Conservation (phyloP, 306 rosid genomes). For the Trifolium subterraneum region DNA sequence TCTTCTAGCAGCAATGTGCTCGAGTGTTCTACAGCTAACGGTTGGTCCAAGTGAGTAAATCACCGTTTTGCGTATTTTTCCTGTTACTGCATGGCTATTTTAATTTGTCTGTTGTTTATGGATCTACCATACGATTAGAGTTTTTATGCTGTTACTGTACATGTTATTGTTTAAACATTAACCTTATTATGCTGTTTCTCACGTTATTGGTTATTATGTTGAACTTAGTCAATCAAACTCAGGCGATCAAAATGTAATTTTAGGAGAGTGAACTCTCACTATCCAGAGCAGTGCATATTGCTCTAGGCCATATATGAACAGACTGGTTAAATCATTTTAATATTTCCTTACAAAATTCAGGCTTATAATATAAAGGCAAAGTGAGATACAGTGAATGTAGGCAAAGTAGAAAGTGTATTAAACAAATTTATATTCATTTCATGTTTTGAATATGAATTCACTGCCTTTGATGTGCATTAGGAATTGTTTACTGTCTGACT, state of each 20-base stretch:
- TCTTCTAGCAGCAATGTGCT: conserved; percentile 60
- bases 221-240: not conserved
- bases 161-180: not conserved
- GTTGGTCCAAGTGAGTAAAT: conserved; percentile 87
- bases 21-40: conserved; percentile 61
- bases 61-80: conserved; percentile 28
- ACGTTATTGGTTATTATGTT: conserved; percentile 20
- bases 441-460: conserved; percentile 10
- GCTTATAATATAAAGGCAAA: conserved; percentile 8
- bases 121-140: conserved; percentile 9
- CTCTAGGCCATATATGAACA: not conserved
- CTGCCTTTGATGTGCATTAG: conserved; percentile 12
- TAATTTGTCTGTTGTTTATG: conserved; percentile 30
- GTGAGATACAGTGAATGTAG: conserved; percentile 1
- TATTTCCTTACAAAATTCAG: conserved; percentile 1
- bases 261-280: conserved; percentile 23
- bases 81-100: conserved; percentile 4
- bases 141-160: conserved; percentile 13
- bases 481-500: conserved; percentile 22
- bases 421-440: not conserved
- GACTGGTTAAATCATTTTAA: conserved; percentile 17
- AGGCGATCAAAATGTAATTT: conserved; percentile 26
- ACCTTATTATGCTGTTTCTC: conserved; percentile 23
- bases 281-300: conserved; percentile 7
- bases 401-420: not conserved